Conservation (phyloP, 208 protist species). For the Spongospora subterranea region DNA sequence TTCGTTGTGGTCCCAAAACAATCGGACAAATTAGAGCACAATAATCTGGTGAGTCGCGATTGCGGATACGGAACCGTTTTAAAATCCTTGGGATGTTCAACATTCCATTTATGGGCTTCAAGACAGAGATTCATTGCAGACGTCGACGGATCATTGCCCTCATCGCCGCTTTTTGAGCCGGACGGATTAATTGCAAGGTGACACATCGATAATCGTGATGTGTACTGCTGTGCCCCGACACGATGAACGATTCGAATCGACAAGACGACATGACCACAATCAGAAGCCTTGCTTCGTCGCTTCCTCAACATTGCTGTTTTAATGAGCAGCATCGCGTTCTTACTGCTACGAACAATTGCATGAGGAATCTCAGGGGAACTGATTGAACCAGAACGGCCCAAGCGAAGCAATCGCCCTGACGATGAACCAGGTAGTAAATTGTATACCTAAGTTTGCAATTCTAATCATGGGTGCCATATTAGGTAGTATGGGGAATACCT, state of each 20-base stretch:
- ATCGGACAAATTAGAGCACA: background rate
- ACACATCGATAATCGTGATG: background rate
- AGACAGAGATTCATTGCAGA: background rate
- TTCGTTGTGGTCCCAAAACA: background rate
- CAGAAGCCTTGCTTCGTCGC: no score
- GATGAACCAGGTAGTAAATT: background rate
- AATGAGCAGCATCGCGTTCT: background rate
- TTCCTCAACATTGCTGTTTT: background rate
- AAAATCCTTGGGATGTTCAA: background rate
- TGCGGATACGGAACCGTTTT: slow-evolving; percentile 12
- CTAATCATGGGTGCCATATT: background rate
- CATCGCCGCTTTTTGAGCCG: background rate
- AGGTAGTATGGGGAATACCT: background rate
- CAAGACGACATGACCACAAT: background rate
- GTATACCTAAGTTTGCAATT: background rate
- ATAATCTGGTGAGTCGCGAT: background rate
- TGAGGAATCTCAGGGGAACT: background rate
- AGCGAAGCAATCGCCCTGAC: background rate
- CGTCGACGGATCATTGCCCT: background rate
- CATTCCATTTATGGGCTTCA: background rate
- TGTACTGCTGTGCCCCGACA: background rate
- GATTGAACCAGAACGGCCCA: background rate
- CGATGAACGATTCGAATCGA: background rate
- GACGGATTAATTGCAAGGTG: background rate
- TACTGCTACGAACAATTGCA: background rate